Conservation (phyloP, 1,284 basidiomycete species). For the Tausonia pullulans region DNA sequence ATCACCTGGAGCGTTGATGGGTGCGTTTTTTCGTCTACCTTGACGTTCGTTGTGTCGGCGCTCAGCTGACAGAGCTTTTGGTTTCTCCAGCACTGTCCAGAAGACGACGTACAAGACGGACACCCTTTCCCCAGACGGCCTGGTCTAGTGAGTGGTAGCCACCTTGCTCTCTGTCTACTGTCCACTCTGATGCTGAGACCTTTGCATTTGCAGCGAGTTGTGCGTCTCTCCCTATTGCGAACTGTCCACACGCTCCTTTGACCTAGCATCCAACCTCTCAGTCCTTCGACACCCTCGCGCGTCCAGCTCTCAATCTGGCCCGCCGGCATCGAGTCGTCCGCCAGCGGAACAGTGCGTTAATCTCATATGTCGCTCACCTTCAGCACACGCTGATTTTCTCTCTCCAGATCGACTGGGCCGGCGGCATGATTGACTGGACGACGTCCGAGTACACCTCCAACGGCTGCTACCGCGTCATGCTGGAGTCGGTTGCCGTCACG, state of each 20-base stretch:
- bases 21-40: not conserved
- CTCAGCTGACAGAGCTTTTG: not conserved
- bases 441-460: slow-evolving; percentile 55
- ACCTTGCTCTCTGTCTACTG: not conserved
- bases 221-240: not conserved
- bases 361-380: too few relatives aligned
- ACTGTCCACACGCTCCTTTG: slow-evolving; percentile 15
- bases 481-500: slow-evolving; percentile 25
- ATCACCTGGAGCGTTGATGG: slow-evolving; percentile 58
- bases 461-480: slow-evolving; percentile 30
- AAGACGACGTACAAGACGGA: slow-evolving; percentile 54
- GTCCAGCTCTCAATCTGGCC: slow-evolving; percentile 73
- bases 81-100: slow-evolving; percentile 40
- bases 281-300: slow-evolving; percentile 62
- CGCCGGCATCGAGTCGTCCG: slow-evolving; percentile 49
- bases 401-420: slow-evolving; percentile 50
- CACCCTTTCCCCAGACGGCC: slow-evolving; percentile 41
- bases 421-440: slow-evolving; percentile 64
- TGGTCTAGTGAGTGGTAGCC: slow-evolving; percentile 30
- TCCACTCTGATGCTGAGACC: not conserved
- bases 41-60: not conserved
- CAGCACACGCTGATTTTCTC: too few relatives aligned
- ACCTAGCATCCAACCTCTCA: slow-evolving; percentile 33
- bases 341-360: slow-evolving; percentile 44
- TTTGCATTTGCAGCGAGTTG: too few relatives aligned